Conservation (phyloP, 306 rosid species). For the Lagenaria siceraria region DNA sequence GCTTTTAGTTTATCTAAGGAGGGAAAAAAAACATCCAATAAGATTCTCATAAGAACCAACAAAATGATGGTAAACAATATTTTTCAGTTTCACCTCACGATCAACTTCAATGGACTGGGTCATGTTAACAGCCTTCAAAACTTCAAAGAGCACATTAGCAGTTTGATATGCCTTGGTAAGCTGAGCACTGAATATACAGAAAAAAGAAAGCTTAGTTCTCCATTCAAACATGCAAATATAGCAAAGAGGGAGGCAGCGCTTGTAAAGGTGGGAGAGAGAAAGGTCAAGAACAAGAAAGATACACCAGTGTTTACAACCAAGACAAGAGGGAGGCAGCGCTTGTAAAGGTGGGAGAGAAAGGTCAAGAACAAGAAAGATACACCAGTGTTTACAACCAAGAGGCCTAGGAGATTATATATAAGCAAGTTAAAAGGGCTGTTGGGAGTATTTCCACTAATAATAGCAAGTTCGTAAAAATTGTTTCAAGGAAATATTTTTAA, state of each 20-base stretch:
- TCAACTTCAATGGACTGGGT: constrained; percentile 94
- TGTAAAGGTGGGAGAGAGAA: not conserved
- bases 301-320: not conserved
- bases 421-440: not conserved
- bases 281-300: not conserved
- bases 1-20: not conserved
- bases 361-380: not conserved
- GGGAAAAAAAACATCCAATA: not conserved
- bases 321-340: constrained; percentile 2
- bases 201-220: constrained; percentile 5
- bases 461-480: not conserved
- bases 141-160: constrained; percentile 97
- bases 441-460: not conserved
- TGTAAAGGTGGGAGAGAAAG: not conserved
- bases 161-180: constrained; percentile 98
- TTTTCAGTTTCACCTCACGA: constrained; percentile 53
- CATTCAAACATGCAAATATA: constrained; percentile 5
- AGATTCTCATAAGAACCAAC: not conserved
- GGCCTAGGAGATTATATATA: not conserved
- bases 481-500: not conserved
- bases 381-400: not conserved
- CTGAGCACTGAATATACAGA: constrained; percentile 51
- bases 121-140: constrained; percentile 92
- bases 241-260: constrained; percentile 4
- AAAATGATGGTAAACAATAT: not conserved